Percentiles rank a stretch among this genome's conserved stretches.
phyloP scores from a whole-genome alignment of 23 red algal species.

The Cyanidioschyzon merolae region DNA sequence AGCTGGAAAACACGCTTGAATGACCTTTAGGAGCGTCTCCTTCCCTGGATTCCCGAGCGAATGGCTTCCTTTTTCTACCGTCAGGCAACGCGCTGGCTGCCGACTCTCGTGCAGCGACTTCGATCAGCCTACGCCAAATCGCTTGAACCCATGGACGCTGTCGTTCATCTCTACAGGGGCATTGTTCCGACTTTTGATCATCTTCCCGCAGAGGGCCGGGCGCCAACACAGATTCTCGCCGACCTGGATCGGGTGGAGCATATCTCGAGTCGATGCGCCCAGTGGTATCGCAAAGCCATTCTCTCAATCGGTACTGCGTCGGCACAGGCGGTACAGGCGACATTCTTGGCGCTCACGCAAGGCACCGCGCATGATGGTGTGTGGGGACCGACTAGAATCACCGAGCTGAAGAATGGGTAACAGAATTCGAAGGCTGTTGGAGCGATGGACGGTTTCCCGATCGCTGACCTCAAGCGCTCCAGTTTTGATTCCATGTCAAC shows the following conservation, averaged over 20 bases:
- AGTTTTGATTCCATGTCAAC: no score
- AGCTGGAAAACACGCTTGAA: not conserved
- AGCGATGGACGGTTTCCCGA: no score
- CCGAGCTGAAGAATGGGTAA: no score
- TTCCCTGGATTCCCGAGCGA: not conserved
- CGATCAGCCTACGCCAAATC: not conserved
- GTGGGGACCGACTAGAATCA: no score
- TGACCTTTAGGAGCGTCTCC: not conserved
- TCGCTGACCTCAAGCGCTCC: no score
- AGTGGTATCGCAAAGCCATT: no score
- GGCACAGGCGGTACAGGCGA: no score
- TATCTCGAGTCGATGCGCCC: no score
- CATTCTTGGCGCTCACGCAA: no score
- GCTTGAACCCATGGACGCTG: not conserved
- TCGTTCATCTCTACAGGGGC: not conserved
- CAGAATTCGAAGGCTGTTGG: no score
- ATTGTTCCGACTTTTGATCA: not conserved
- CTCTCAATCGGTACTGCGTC: no score
- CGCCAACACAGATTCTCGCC: not conserved
- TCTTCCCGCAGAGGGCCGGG: not conserved
- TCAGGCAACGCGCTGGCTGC: not conserved
- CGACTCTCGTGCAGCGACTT: not conserved
- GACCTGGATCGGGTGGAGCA: not conserved
- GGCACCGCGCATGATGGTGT: no score
- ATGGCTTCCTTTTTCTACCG: not conserved